A percentile compares a stretch with the other conserved stretches of the same genome.
These are phyloP conservation scores for Microcyclospora tardicrescens DNA, from an alignment of 2,329 filamentous ascomycete genomes.

Conservation along the genomic window DNA sequence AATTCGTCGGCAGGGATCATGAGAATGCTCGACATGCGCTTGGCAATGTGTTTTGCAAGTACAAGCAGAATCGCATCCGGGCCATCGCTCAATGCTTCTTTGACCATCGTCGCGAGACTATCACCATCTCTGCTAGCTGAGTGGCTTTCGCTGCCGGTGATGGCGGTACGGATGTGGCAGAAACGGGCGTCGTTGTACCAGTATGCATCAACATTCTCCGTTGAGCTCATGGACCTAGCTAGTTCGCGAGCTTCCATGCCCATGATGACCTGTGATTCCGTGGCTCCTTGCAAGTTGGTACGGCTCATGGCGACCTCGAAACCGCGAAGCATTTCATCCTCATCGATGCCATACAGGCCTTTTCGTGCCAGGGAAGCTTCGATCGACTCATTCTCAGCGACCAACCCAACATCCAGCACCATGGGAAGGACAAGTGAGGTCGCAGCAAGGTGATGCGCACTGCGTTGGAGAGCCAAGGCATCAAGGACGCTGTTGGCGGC, in stretches of 20 bases:
- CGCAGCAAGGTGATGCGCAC: conserved; percentile 8
- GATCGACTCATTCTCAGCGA: no score
- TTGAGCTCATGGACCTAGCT: background rate
- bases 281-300: background rate
- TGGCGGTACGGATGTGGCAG: no score
- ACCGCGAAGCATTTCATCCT: background rate
- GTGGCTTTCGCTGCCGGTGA: no score
- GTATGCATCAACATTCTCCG: background rate
- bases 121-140: no score
- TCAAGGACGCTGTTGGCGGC: conserved; percentile 30
- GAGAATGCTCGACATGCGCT: background rate
- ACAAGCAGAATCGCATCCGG: no score
- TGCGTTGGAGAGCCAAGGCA: conserved; percentile 13
- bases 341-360: background rate
- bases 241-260: background rate
- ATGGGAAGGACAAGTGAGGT: no score
- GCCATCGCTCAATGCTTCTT: no score
- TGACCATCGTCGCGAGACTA: no score
- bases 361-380: background rate
- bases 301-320: background rate
- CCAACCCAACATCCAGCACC: no score
- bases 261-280: background rate
- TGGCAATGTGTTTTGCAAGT: background rate
- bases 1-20: background rate
- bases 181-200: background rate